Evolutionary conservation across 768 basidiomycete genomes (phyloP).

Genomic region (Suillus discolor): DNA sequence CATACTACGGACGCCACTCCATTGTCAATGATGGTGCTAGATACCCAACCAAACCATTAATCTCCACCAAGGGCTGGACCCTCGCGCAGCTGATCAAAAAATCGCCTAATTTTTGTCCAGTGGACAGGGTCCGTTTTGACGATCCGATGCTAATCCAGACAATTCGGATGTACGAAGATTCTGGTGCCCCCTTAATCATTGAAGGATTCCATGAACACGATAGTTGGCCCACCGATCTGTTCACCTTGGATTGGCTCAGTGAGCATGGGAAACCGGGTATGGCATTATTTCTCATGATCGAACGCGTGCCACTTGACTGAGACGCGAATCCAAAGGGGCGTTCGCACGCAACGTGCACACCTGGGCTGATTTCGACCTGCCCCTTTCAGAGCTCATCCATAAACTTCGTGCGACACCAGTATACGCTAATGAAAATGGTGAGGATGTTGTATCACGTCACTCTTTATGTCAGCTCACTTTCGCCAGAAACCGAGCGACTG

Average conservation of each 20-base stretch:
- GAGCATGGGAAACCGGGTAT: constrained; percentile 34
- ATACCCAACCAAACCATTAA: constrained; percentile 9
- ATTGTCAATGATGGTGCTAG: constrained; percentile 15
- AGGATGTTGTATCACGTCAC: constrained; percentile 5
- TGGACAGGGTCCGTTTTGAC: constrained; percentile 39
- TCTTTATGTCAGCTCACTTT: constrained; percentile 1
- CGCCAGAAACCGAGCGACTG: constrained; percentile 56
- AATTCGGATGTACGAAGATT: constrained; percentile 48
- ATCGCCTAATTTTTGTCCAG: constrained; percentile 44
- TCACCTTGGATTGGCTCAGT: constrained; percentile 58
- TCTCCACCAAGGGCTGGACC: constrained; percentile 56
- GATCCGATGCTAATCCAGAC: constrained; percentile 30
- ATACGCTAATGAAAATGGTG: constrained; percentile 44
- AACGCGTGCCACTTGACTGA: constrained; percentile 14
- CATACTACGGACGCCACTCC: background rate
- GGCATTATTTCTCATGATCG: background rate
- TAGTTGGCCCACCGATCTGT: constrained; percentile 56
- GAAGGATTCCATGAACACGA: constrained; percentile 56
- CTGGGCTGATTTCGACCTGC: constrained; percentile 53
- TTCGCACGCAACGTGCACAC: constrained; percentile 64
- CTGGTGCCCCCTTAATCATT: constrained; percentile 66
- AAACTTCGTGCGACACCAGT: constrained; percentile 38
- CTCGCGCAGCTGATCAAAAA: constrained; percentile 40
- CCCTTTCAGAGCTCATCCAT: constrained; percentile 55
- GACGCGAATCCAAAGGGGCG: constrained; percentile 45